Conservation (phyloP, 192 early-diverging fungal species). For the Gaertneriomyces sp. region DNA sequence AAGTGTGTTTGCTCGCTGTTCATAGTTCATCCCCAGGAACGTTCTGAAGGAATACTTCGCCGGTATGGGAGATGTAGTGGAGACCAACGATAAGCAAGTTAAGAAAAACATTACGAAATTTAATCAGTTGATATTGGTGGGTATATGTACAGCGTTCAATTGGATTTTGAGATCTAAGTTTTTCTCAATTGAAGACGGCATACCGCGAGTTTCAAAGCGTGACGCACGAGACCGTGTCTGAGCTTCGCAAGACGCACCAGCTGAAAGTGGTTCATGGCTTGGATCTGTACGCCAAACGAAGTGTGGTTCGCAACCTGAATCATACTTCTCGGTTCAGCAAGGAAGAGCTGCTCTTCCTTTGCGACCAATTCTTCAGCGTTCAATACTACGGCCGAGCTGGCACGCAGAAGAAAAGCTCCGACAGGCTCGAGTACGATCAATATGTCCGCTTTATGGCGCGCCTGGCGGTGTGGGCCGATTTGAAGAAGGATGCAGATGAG, state of each 20-base stretch:
- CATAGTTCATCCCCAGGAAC: conserved; percentile 54
- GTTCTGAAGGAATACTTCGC: conserved; percentile 83
- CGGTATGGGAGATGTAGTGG: conserved; percentile 70
- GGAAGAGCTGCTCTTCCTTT: conserved; percentile 81
- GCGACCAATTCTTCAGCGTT: conserved; percentile 83
- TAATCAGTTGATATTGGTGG: conserved; percentile 76
- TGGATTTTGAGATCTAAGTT: neutral
- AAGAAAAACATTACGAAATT: conserved; percentile 59
- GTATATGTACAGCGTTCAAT: neutral
- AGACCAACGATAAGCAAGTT: conserved; percentile 22
- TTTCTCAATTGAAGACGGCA: conserved; percentile 53
- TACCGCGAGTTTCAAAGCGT: conserved; percentile 87
- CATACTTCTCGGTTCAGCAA: conserved; percentile 75
- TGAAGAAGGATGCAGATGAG: conserved; percentile 36
- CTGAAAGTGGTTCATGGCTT: conserved; percentile 89
- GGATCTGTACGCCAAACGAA: conserved; percentile 88
- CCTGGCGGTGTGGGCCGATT: conserved; percentile 42
- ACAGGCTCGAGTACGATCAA: conserved; percentile 69
- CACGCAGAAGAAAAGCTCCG: conserved; percentile 50
- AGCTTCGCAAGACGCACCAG: conserved; percentile 79
- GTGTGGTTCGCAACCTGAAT: conserved; percentile 75
- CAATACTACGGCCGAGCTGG: conserved; percentile 47
- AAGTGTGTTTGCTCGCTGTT: conserved; percentile 2
- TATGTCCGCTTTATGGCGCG: conserved; percentile 54
- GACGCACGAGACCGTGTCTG: conserved; percentile 68